These are phyloP conservation scores for Tolypocladium endophyticum DNA, from an alignment of 2,329 filamentous ascomycete genomes.

Conservation along the genomic window DNA sequence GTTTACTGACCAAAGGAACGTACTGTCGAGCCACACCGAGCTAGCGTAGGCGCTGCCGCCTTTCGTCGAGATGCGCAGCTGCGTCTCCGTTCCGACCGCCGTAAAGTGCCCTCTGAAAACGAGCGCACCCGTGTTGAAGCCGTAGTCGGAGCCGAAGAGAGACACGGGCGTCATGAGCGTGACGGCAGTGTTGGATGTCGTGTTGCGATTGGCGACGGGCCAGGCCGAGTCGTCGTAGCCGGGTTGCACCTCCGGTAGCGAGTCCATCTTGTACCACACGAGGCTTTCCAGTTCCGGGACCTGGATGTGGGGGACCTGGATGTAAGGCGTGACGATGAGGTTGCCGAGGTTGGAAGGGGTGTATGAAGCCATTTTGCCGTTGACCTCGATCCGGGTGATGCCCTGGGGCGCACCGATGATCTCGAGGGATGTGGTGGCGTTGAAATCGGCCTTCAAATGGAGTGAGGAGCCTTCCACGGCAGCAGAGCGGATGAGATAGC, in stretches of 20 bases:
- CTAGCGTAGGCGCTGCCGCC: conserved; percentile 60
- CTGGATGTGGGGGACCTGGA: conserved; percentile 36
- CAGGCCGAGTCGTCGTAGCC: conserved; percentile 61
- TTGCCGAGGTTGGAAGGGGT: conserved; percentile 29
- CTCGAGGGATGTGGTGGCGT: conserved; percentile 56
- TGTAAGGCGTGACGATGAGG: conserved; percentile 36
- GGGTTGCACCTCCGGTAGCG: conserved; percentile 55
- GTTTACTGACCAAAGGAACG: conserved; percentile 53
- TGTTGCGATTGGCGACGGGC: conserved; percentile 45
- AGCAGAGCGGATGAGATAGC: conserved; percentile 54
- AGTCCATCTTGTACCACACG: conserved; percentile 60
- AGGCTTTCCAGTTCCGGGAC: conserved; percentile 38
- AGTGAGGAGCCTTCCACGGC: conserved; percentile 44
- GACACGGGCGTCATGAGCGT: conserved; percentile 52
- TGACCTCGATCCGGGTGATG: conserved; percentile 33
- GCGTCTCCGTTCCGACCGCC: conserved; percentile 48
- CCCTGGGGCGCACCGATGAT: conserved; percentile 50
- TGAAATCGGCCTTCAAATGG: conserved; percentile 60
- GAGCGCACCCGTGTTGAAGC: conserved; percentile 58
- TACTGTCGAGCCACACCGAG: conserved; percentile 54
- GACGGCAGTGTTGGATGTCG: conserved; percentile 48
- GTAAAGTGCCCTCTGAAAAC: conserved; percentile 62
- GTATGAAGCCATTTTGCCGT: conserved; percentile 25
- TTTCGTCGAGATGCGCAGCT: conserved; percentile 47
- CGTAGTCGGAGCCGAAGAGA: conserved; percentile 63